A percentile compares a stretch with the other conserved stretches of the same genome.
These are phyloP conservation scores for Ramichloridium luteum DNA, from an alignment of 2,329 filamentous ascomycete species.

Conservation along the genomic window DNA sequence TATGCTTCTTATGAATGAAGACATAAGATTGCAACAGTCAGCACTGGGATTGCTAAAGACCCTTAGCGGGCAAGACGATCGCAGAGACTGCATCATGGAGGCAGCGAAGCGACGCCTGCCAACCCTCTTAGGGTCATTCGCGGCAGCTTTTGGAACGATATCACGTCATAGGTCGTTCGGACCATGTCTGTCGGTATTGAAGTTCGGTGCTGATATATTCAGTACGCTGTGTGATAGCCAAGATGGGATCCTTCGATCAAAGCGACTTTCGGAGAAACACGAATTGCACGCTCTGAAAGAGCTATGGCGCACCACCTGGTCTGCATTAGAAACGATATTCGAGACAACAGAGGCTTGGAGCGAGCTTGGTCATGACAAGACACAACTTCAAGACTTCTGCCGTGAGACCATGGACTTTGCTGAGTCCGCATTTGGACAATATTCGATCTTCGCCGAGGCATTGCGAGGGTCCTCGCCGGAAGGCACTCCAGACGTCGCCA, in stretches of 20 bases:
- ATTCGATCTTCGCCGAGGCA: constrained; percentile 67
- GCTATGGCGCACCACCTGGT: constrained; percentile 82
- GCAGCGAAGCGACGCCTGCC: constrained; percentile 46
- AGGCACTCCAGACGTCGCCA: constrained; percentile 27
- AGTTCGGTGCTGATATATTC: constrained; percentile 49
- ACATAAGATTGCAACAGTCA: constrained; percentile 65
- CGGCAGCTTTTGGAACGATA: constrained; percentile 44
- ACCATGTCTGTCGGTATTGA: constrained; percentile 48
- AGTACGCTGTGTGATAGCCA: constrained; percentile 53
- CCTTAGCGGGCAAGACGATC: constrained; percentile 56
- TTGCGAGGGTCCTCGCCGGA: constrained; percentile 31
- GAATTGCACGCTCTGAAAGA: constrained; percentile 56
- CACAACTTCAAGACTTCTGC: constrained; percentile 80
- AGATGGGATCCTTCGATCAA: constrained; percentile 48
- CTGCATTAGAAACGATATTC: constrained; percentile 67
- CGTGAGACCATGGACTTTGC: constrained; percentile 92
- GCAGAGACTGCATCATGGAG: constrained; percentile 49
- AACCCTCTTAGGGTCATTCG: constrained; percentile 45
- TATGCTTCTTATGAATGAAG: constrained; percentile 67
- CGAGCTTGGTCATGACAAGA: constrained; percentile 54
- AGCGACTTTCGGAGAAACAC: constrained; percentile 39
- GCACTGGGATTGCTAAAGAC: constrained; percentile 73
- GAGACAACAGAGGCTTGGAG: constrained; percentile 77
- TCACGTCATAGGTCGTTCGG: constrained; percentile 46
- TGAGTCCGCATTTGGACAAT: constrained; percentile 71